Conservation (phyloP, 495 filamentous ascomycete species). For the Penicillium psychrofluorescens region DNA sequence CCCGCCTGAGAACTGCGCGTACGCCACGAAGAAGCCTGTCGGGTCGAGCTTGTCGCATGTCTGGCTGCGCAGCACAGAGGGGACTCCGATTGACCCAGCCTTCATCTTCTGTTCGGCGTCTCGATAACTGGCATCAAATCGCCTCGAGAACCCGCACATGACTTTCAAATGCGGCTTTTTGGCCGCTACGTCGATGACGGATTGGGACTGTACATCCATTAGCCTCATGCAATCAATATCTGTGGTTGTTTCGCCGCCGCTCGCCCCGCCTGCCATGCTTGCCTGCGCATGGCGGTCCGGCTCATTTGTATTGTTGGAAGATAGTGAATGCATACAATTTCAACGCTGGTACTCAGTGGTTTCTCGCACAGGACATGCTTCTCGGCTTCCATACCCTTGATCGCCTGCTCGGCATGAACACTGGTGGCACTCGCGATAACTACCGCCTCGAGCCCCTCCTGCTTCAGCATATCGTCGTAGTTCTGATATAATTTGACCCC, state of each 20-base stretch:
- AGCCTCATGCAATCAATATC: background rate
- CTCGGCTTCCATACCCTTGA: conserved; percentile 46
- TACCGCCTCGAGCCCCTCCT: conserved; percentile 46
- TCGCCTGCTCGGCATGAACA: conserved; percentile 50
- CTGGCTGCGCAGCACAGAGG: conserved; percentile 47
- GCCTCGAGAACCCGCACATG: conserved; percentile 53
- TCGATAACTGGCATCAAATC: conserved; percentile 51
- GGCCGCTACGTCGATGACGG: conserved; percentile 42
- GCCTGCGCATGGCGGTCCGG: too few relatives aligned
- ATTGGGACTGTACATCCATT: conserved; percentile 34
- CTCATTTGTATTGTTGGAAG: background rate
- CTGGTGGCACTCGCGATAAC: conserved; percentile 46
- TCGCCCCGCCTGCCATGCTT: too few relatives aligned
- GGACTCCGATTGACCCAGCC: conserved; percentile 40
- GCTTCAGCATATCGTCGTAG: conserved; percentile 51
- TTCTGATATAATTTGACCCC: conserved; percentile 42
- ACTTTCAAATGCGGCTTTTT: conserved; percentile 47
- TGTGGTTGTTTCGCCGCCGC: background rate
- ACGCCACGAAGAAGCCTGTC: conserved; percentile 48
- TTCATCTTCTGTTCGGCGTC: conserved; percentile 41
- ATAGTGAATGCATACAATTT: conserved; percentile 34
- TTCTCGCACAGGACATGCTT: conserved; percentile 54
- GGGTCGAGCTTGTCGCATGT: conserved; percentile 53
- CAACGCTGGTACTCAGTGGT: conserved; percentile 42
- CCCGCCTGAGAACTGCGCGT: conserved; percentile 47